phyloP scores from a whole-genome alignment of 1,284 basidiomycete species.

The Tilletia setariae region DNA sequence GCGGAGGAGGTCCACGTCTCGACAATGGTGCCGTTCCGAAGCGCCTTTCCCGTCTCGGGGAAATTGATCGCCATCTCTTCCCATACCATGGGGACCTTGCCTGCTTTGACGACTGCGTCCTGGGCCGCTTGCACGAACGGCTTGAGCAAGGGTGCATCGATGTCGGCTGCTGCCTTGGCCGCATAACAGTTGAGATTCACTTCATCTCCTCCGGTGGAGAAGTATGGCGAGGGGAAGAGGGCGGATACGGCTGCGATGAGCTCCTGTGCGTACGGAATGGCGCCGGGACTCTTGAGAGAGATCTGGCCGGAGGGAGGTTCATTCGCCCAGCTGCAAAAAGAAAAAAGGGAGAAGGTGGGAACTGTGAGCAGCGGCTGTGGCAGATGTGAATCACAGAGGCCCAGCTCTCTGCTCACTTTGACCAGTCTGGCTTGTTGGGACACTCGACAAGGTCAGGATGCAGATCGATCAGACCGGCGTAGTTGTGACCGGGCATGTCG shows the following conservation, averaged over 20 bases:
- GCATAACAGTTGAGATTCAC: slow-evolving; percentile 70
- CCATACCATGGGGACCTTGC: slow-evolving; percentile 69
- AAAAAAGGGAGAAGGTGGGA: too few relatives aligned
- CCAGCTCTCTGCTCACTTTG: not conserved
- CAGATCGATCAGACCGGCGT: slow-evolving; percentile 63
- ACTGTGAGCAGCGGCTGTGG: too few relatives aligned
- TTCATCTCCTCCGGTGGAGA: slow-evolving; percentile 81
- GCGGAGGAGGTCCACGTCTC: slow-evolving; percentile 70
- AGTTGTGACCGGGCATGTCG: slow-evolving; percentile 77
- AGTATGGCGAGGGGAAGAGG: slow-evolving; percentile 64
- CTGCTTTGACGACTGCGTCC: slow-evolving; percentile 56
- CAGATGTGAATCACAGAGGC: not conserved
- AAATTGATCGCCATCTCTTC: slow-evolving; percentile 59
- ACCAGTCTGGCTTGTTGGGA: slow-evolving; percentile 65
- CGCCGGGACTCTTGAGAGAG: slow-evolving; percentile 62
- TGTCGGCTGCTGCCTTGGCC: slow-evolving; percentile 26
- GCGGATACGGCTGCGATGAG: slow-evolving; percentile 41
- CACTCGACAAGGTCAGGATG: slow-evolving; percentile 75
- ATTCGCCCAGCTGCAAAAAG: slow-evolving; percentile 25
- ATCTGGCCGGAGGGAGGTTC: slow-evolving; percentile 80
- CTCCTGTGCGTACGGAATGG: slow-evolving; percentile 32
- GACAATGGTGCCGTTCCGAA: slow-evolving; percentile 68
- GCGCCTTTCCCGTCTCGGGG: slow-evolving; percentile 53
- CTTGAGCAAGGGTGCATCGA: slow-evolving; percentile 56
- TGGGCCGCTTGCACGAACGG: slow-evolving; percentile 65